Evolutionary conservation across 2,329 filamentous ascomycete species (phyloP).

Genomic region (Thelonectria olida): DNA sequence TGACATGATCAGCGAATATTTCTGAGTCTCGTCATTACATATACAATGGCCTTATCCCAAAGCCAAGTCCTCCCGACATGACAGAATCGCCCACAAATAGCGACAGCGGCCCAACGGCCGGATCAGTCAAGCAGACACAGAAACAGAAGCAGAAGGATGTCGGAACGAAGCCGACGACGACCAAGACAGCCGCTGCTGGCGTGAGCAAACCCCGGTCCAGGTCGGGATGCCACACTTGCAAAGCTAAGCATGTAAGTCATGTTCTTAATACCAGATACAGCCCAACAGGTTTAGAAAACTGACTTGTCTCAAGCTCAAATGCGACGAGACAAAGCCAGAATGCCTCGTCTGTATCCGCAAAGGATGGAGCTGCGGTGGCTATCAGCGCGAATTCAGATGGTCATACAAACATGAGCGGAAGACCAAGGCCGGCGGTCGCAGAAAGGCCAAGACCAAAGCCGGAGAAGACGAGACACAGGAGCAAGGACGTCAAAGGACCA

Average conservation of each 20-base stretch:
- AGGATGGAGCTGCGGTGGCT: slow-evolving; percentile 20
- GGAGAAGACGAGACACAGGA: not conserved
- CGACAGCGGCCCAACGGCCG: not conserved
- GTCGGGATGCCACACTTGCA: slow-evolving; percentile 23
- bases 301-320: slow-evolving; percentile 13
- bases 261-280: not conserved
- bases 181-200: not conserved
- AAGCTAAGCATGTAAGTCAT: slow-evolving; percentile 21
- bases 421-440: slow-evolving; percentile 1
- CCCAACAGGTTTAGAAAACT: not conserved
- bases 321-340: slow-evolving; percentile 24
- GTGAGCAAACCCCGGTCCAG: slow-evolving; percentile 18
- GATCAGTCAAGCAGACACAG: not conserved
- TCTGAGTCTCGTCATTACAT: not conserved
- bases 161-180: not conserved
- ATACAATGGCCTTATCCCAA: slow-evolving; percentile 11
- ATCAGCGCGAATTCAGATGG: slow-evolving; percentile 21
- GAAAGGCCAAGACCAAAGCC: not conserved
- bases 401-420: slow-evolving; percentile 22
- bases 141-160: not conserved
- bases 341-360: slow-evolving; percentile 19
- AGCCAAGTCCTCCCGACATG: slow-evolving; percentile 10
- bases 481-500: not conserved
- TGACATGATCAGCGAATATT: not conserved
- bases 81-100: slow-evolving; percentile 2